phyloP scores from a whole-genome alignment of 2,329 filamentous ascomycete genomes.

The Diaporthe australafricana region DNA sequence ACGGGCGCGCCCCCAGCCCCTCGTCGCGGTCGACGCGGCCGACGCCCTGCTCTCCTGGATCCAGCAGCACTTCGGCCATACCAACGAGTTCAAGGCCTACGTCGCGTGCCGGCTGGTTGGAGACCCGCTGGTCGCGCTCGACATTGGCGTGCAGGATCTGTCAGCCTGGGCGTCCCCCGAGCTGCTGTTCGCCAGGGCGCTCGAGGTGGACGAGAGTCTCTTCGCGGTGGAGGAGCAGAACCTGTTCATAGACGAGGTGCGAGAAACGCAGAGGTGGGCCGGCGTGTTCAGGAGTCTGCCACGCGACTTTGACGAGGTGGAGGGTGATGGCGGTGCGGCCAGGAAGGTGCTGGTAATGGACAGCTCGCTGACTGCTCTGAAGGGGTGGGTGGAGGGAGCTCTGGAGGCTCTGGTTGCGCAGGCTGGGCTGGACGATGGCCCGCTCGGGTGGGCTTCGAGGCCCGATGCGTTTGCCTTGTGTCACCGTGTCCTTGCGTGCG shows the following conservation, averaged over 20 bases:
- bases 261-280: constrained; percentile 79
- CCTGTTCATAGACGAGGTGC: constrained; percentile 86
- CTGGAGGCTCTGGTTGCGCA: constrained; percentile 50
- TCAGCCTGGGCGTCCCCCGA: constrained; percentile 43
- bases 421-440: constrained; percentile 64
- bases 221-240: constrained; percentile 95
- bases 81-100: constrained; percentile 52
- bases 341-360: constrained; percentile 26
- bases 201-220: constrained; percentile 73
- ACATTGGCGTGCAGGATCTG: constrained; percentile 32
- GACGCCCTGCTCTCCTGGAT: constrained; percentile 59
- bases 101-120: constrained; percentile 58
- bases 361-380: constrained; percentile 44
- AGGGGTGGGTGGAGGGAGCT: constrained; percentile 59
- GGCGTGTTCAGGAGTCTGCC: constrained; percentile 54
- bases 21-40: constrained; percentile 62
- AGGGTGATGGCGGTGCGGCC: constrained; percentile 36
- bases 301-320: constrained; percentile 35
- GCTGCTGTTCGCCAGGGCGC: constrained; percentile 56
- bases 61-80: constrained; percentile 47
- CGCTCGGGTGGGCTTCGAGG: constrained; percentile 79
- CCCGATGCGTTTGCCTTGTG: constrained; percentile 75
- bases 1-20: constrained; percentile 40
- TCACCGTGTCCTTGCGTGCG: constrained; percentile 57
- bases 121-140: constrained; percentile 33